A percentile compares a stretch with the other conserved stretches of the same genome.
Conservation (phyloP, 768 basidiomycete species). For the Boletus reticulatus region DNA sequence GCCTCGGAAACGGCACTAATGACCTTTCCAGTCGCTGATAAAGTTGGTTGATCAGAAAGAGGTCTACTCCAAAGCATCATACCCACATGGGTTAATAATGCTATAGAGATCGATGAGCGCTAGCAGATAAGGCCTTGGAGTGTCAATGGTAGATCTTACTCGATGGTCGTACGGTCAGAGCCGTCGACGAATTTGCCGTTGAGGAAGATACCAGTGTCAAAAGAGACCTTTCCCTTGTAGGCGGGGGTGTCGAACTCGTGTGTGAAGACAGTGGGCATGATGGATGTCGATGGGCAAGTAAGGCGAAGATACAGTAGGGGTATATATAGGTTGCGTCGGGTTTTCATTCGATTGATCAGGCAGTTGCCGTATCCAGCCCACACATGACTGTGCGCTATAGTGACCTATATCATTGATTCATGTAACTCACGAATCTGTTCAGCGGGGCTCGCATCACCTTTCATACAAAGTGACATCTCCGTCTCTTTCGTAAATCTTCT, state of each 20-base stretch:
- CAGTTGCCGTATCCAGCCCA: too few species aligned
- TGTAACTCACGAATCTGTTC: too few species aligned
- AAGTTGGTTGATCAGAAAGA: not conserved
- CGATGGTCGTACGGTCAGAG: constrained; percentile 54
- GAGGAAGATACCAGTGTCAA: constrained; percentile 72
- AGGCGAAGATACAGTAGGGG: not conserved
- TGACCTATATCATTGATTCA: too few species aligned
- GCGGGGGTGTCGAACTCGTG: constrained; percentile 53
- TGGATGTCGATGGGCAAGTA: constrained; percentile 4
- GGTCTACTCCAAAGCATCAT: not conserved
- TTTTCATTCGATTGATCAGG: too few species aligned
- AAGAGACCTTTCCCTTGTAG: constrained; percentile 56
- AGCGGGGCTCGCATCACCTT: too few species aligned
- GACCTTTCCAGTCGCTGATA: constrained; percentile 59
- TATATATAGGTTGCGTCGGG: constrained; percentile 16
- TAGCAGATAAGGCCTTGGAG: not conserved
- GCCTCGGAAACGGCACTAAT: constrained; percentile 56
- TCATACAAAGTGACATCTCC: too few species aligned
- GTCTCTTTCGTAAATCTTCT: too few species aligned
- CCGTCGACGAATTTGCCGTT: constrained; percentile 64
- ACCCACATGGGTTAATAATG: constrained; percentile 55
- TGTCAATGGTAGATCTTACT: constrained; percentile 42
- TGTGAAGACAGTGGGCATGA: constrained; percentile 43
- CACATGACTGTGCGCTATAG: too few species aligned
- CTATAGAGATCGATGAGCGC: constrained; percentile 28